phyloP scores from a whole-genome alignment of 345 rosid genomes.

The Citrus trifoliata region DNA sequence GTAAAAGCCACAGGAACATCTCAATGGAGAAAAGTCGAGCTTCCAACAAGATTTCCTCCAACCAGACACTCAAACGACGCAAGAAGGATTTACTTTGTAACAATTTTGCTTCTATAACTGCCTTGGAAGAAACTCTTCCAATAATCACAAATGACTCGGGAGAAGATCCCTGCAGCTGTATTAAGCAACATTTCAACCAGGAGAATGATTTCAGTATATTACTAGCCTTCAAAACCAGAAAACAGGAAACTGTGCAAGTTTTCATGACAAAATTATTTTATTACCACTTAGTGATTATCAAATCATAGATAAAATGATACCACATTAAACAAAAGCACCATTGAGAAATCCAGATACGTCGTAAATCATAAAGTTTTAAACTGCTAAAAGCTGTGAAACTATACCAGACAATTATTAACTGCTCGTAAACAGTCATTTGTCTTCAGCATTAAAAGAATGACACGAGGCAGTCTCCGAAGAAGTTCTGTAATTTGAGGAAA shows the following conservation, averaged over 20 bases:
- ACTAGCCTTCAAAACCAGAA: neutral
- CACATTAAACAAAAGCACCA: neutral
- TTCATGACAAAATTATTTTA: neutral
- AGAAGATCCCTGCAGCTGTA: constrained; percentile 75
- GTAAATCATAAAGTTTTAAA: neutral
- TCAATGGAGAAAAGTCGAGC: constrained; percentile 69
- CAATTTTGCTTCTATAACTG: constrained; percentile 77
- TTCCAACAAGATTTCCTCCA: constrained; percentile 60
- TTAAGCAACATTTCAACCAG: neutral
- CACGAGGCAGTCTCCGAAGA: constrained; percentile 87
- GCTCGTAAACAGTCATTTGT: constrained; percentile 94
- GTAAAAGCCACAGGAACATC: constrained; percentile 63
- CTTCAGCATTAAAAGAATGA: constrained; percentile 83
- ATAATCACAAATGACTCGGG: constrained; percentile 70
- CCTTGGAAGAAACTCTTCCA: constrained; percentile 79
- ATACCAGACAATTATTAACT: constrained; percentile 76
- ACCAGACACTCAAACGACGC: constrained; percentile 43
- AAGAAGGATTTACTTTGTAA: constrained; percentile 53
- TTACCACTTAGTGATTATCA: neutral
- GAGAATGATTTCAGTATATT: neutral
- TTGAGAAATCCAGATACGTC: neutral
- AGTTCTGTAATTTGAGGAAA: constrained; percentile 90
- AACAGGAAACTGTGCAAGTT: neutral
- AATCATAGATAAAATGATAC: neutral
- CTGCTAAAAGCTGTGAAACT: neutral